Conservation (phyloP, 2,329 filamentous ascomycete genomes). For the Diaporthe caulivora region DNA sequence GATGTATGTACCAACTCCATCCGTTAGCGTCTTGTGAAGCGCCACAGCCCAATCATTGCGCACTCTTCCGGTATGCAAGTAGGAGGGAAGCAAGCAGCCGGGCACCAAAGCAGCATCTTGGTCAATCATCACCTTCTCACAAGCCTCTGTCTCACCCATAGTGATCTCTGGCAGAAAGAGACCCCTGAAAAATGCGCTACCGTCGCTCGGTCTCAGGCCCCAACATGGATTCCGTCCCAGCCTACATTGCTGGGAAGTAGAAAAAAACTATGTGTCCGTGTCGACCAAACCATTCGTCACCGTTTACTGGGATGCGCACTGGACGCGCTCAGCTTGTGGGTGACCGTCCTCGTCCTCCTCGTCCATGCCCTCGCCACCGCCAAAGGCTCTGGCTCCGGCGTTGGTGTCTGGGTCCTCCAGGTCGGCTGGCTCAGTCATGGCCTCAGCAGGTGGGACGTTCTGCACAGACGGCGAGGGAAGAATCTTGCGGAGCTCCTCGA, state of each 20-base stretch:
- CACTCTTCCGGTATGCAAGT: slow-evolving; percentile 6
- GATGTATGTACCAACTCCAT: slow-evolving; percentile 2
- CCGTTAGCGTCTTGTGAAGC: neutral
- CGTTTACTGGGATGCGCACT: slow-evolving; percentile 89
- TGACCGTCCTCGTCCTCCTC: slow-evolving; percentile 85
- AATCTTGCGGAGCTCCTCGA: slow-evolving; percentile 84
- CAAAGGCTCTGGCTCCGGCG: slow-evolving; percentile 75
- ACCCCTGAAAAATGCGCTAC: neutral
- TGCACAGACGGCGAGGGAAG: slow-evolving; percentile 79
- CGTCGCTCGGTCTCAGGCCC: neutral
- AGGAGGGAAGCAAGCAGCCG: slow-evolving; percentile 3
- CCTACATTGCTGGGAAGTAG: neutral
- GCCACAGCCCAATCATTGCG: neutral
- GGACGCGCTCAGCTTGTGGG: slow-evolving; percentile 81
- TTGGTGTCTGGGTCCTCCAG: slow-evolving; percentile 87
- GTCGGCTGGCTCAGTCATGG: slow-evolving; percentile 91
- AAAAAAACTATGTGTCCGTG: neutral
- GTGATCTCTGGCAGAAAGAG: neutral
- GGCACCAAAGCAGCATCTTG: neutral
- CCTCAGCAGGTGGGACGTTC: slow-evolving; percentile 79
- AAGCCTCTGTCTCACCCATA: neutral
- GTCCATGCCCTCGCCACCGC: slow-evolving; percentile 71
- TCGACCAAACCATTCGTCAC: slow-evolving; percentile 2
- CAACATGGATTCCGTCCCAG: neutral
- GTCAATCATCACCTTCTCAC: neutral